Conservation (phyloP, 1,139 yeast species). For the Lodderomyces orthopsilosis region DNA sequence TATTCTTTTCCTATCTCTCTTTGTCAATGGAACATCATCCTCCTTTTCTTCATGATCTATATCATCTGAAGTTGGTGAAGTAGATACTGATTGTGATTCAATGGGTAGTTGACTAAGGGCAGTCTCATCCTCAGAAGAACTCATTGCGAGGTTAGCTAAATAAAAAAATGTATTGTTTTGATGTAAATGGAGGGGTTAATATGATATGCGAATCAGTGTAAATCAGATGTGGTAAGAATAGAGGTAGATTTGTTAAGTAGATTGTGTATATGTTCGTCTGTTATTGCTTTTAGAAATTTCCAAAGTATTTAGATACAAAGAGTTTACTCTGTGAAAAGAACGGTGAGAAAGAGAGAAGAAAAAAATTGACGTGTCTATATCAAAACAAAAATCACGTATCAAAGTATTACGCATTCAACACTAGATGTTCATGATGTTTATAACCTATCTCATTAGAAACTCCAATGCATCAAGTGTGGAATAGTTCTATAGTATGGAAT, state of each 20-base stretch:
- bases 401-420: too few species aligned
- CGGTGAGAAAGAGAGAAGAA: background rate
- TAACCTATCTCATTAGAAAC: too few species aligned
- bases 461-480: too few species aligned
- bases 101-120: constrained; percentile 9
- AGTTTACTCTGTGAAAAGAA: background rate
- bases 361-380: background rate
- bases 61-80: constrained; percentile 6
- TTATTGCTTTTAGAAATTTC: constrained; percentile 4
- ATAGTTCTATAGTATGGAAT: too few species aligned
- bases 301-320: background rate
- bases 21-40: constrained; percentile 10
- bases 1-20: constrained; percentile 6
- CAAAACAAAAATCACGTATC: too few species aligned
- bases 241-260: too few species aligned
- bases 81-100: constrained; percentile 4
- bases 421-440: too few species aligned
- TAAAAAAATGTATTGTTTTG: too few species aligned
- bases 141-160: background rate
- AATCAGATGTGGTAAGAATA: too few species aligned
- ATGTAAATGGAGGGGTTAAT: too few species aligned
- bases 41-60: constrained; percentile 10
- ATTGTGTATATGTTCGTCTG: too few species aligned
- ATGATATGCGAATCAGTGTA: too few species aligned
- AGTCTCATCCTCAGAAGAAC: constrained; percentile 13